Base-by-base conservation (phyloP, 2,329 filamentous ascomycete species). In the Aureobasidium uvarum region DNA sequence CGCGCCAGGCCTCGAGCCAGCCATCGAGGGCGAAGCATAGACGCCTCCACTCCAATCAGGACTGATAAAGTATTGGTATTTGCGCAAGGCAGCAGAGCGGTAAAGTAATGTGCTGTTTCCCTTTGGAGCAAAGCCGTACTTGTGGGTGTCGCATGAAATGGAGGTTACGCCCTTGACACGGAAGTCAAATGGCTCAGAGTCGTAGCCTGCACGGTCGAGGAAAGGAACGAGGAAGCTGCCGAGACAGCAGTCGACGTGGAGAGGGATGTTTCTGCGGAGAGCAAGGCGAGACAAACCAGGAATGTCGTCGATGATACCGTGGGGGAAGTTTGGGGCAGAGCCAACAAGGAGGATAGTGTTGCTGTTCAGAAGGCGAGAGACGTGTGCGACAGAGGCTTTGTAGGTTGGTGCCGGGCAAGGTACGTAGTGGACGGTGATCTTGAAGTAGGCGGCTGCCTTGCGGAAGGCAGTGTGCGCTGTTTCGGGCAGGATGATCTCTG, bases 121-220 rank as follows among this genome's bases (percentile, higher is more conserved):
- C 81, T 99, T 99, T 62, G 95, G 95, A 1, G 95, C 95, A 75
- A 99, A 99, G 43, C 95, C 95, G 76, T 99, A 99, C 78, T 99
- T 99, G 84, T 99, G 95, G 2, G 95, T 99, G 76, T 99, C 95
- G 77, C 93, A 96, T 70, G 88, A 92, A 77, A 99, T 98, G 77
- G 89, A 94, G 3, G 94, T 97, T 43, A 99, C 95, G 71, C 95
- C 95, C 70, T 91, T 92, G 66, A 96, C 87, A 65, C 90, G 87
- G 85, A 99, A 99, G 77, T 99, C 95, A 74, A 98, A 98, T 5
- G 87, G 87, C 71, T 89, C 87, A 25, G 90, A 85, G 68, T 96
- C 91, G 77, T 96, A 98, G 51, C 95, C 95, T n/a, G 95, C 92
- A 74, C 90, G 91, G 69, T 92, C 88, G 50, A 99, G 89, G 81